Evolutionary conservation across 768 basidiomycete species (phyloP).

Genomic region (Termitomyces titanicus): DNA sequence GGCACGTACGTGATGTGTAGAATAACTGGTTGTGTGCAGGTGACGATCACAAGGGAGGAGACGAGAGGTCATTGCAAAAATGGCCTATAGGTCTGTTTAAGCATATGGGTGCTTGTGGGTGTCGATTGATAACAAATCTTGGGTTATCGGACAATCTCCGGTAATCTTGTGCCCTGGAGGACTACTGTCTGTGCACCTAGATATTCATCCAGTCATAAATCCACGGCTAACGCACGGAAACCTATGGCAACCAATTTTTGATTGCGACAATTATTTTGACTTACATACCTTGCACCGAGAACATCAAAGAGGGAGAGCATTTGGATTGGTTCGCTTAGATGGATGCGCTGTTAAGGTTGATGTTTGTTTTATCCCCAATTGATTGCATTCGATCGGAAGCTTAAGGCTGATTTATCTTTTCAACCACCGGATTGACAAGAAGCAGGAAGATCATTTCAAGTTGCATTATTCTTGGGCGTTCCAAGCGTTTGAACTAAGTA

Average conservation of each 20-base stretch:
- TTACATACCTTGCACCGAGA: background rate
- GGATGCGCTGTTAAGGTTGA: too few relatives aligned
- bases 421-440: background rate
- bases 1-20: background rate
- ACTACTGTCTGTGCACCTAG: background rate
- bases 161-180: slow-evolving; percentile 1
- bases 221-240: background rate
- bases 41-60: background rate
- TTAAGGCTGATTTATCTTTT: too few relatives aligned
- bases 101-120: slow-evolving; percentile 11
- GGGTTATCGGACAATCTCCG: slow-evolving; percentile 9
- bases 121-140: background rate
- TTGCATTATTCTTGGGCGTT: background rate
- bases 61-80: background rate
- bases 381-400: background rate
- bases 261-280: too few relatives aligned
- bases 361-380: background rate
- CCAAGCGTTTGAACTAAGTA: too few relatives aligned
- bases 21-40: background rate
- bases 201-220: background rate
- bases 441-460: background rate
- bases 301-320: too few relatives aligned
- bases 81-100: background rate
- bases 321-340: too few relatives aligned
- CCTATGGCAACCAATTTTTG: too few relatives aligned